Percentiles rank a stretch among this genome's conserved stretches.
These are phyloP conservation scores for Nakaseomyces kungkrabaensis DNA, from an alignment of 1,139 yeast species.

Conservation along the genomic window DNA sequence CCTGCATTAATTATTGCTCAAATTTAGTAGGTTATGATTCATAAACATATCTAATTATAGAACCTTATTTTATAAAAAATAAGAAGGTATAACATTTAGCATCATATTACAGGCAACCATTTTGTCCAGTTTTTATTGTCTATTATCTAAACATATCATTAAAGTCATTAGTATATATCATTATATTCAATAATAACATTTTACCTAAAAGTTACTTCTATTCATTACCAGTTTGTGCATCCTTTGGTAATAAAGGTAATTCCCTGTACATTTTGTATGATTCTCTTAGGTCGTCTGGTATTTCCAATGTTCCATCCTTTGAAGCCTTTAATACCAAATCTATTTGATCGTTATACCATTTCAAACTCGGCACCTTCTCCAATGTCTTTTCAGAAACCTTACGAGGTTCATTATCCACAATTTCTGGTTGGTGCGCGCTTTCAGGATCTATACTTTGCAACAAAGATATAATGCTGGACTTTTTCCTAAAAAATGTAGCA, in stretches of 20 bases:
- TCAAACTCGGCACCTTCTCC: conserved; percentile 18
- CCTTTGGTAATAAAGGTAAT: conserved; percentile 25
- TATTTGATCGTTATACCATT: conserved; percentile 23
- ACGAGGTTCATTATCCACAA: conserved; percentile 5
- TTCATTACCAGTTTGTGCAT: conserved; percentile 5
- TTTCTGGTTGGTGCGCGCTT: not conserved
- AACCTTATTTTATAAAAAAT: not conserved
- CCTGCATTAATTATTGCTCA: not conserved
- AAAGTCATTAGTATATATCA: too few species aligned
- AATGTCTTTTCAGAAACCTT: conserved; percentile 14
- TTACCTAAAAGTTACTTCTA: not conserved
- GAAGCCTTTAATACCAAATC: conserved; percentile 8
- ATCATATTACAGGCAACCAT: too few species aligned
- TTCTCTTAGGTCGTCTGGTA: conserved; percentile 23
- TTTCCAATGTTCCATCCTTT: conserved; percentile 10
- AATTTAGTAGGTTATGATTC: too few species aligned
- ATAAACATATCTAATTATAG: not conserved
- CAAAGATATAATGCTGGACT: conserved; percentile 22
- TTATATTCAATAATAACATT: too few species aligned
- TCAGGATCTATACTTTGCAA: conserved; percentile 17
- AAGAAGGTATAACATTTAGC: not conserved
- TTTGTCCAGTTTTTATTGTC: too few species aligned
- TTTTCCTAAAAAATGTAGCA: conserved; percentile 26
- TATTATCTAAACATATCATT: too few species aligned
- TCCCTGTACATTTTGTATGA: conserved; percentile 22